Evolutionary conservation across 2,329 filamentous ascomycete species (phyloP).

Genomic region (Claviceps pusilla): DNA sequence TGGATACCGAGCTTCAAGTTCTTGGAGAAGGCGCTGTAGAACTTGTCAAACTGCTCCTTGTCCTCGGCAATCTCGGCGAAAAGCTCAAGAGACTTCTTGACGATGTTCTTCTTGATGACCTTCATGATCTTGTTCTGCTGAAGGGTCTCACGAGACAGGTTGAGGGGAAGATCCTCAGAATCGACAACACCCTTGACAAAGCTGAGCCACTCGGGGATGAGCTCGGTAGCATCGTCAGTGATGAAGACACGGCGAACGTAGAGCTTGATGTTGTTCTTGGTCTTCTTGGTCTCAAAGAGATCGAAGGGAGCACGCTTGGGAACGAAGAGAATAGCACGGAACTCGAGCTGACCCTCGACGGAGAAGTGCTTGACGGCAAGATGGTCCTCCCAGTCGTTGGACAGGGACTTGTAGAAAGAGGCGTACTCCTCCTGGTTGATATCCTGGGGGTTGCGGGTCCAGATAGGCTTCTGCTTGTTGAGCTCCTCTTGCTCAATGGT

Average conservation of each 20-base stretch:
- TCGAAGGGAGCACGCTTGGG: conserved; percentile 99
- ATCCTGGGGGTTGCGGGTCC: conserved; percentile 94
- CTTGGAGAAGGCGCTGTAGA: conserved; percentile 99
- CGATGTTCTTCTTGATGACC: conserved; percentile 99
- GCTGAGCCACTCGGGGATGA: conserved; percentile 97
- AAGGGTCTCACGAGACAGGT: conserved; percentile 98
- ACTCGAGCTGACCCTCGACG: conserved; percentile 99
- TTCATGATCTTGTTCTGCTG: conserved; percentile 99
- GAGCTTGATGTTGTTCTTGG: conserved; percentile 99
- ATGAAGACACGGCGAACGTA: conserved; percentile 99
- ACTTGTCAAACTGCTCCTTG: conserved; percentile 99
- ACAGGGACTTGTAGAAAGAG: conserved; percentile 99
- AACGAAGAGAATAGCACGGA: conserved; percentile 98
- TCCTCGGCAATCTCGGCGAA: conserved; percentile 99
- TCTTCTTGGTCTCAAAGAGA: conserved; percentile 99
- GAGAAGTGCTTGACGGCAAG: conserved; percentile 99
- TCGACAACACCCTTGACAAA: conserved; percentile 99
- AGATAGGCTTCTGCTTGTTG: conserved; percentile 99
- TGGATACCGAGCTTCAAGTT: conserved; percentile 99
- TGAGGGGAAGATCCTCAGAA: conserved; percentile 97
- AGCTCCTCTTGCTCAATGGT: conserved; percentile 98
- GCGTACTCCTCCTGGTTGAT: conserved; percentile 95
- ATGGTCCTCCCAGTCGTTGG: conserved; percentile 99
- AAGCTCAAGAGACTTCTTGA: conserved; percentile 99
- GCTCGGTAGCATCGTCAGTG: conserved; percentile 96